Conservation (phyloP, 2,329 filamentous ascomycete genomes). For the Colletotrichum tropicale region DNA sequence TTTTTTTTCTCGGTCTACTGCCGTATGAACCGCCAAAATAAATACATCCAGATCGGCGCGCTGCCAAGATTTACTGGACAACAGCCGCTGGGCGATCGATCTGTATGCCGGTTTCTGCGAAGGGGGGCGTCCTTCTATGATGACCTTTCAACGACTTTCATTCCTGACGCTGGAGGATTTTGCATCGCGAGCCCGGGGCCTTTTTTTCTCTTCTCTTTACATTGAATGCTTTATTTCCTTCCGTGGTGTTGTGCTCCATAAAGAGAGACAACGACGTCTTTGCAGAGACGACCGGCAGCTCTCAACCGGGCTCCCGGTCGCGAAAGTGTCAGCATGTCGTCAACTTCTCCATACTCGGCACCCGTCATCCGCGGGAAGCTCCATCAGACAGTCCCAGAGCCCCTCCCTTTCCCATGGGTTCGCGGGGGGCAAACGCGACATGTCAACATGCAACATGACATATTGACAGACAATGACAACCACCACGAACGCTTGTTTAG, state of each 20-base stretch:
- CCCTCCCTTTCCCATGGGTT: background rate
- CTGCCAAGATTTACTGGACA: background rate
- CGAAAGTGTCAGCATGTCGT: background rate
- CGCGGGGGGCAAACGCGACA: background rate
- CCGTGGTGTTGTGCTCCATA: background rate
- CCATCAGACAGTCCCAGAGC: background rate
- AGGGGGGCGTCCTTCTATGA: background rate
- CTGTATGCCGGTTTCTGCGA: background rate
- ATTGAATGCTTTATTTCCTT: rapidly evolving
- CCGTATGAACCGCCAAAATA: background rate
- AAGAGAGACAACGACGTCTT: background rate
- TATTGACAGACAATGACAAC: background rate
- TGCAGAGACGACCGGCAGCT: background rate
- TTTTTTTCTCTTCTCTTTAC: background rate
- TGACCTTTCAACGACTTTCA: background rate
- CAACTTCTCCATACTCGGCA: background rate
- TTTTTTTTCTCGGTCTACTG: background rate
- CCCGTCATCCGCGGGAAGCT: background rate
- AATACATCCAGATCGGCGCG: background rate
- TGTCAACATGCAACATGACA: background rate
- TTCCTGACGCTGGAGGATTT: background rate
- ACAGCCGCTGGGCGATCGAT: constrained; percentile 1
- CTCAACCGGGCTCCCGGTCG: background rate
- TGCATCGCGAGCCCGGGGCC: rapidly evolving
- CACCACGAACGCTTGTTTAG: background rate